Percentiles rank a stretch among this genome's conserved stretches.
Evolutionary conservation across 257 asterid genomes (phyloP).

Genomic region (Solanum acaule): DNA sequence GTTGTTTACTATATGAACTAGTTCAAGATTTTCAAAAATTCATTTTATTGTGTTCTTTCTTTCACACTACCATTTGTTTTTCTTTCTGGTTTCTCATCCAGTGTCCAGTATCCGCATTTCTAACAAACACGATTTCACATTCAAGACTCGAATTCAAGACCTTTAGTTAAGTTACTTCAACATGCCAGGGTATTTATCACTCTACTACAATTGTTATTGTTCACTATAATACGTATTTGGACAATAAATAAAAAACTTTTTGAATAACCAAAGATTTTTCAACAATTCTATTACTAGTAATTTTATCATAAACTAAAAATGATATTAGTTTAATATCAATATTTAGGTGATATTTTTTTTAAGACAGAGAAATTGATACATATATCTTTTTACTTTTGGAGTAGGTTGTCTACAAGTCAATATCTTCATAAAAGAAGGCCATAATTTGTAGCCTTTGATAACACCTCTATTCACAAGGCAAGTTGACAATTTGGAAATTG

Average conservation of each 20-base stretch:
- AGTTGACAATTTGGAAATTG: not conserved
- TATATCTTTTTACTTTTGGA: not conserved
- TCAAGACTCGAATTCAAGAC: not conserved
- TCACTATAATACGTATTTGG: not conserved
- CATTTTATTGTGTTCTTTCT: too few relatives aligned
- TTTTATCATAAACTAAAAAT: not conserved
- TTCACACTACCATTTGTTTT: not conserved
- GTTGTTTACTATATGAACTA: not conserved
- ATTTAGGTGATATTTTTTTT: not conserved
- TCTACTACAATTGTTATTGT: not conserved
- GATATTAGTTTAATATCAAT: not conserved
- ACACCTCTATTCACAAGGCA: not conserved
- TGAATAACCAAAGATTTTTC: not conserved
- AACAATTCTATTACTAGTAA: not conserved
- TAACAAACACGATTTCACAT: not conserved
- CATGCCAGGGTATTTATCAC: accelerated
- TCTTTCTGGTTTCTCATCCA: not conserved
- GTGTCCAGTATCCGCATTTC: too few relatives aligned
- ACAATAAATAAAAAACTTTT: not conserved
- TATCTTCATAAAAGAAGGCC: not conserved
- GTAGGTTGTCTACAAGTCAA: not conserved
- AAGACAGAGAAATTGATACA: not conserved
- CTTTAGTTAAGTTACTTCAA: not conserved
- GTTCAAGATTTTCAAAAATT: not conserved
- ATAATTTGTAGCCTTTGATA: not conserved